Conservation (phyloP, 1,139 yeast genomes). For the Geotrichum australiense region DNA sequence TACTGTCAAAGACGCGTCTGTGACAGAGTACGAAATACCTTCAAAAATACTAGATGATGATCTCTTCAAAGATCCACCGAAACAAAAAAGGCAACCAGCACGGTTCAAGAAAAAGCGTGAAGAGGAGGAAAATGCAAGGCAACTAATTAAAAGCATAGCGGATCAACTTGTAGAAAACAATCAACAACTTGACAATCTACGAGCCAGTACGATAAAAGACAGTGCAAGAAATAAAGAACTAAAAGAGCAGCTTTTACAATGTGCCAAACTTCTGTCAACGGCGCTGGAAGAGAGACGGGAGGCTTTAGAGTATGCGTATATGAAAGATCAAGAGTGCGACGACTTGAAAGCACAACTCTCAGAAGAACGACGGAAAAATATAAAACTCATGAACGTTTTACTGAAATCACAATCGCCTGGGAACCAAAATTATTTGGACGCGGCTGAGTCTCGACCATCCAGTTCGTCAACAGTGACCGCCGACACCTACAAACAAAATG, state of each 20-base stretch:
- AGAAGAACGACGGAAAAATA: conserved; percentile 12
- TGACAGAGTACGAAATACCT: not conserved
- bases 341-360: conserved; percentile 7
- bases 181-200: conserved; percentile 9
- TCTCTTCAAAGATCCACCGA: not conserved
- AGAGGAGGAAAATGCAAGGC: conserved; percentile 5
- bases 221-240: conserved; percentile 7
- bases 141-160: conserved; percentile 5
- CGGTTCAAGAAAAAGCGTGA: too few relatives aligned
- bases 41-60: not conserved
- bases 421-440: too few relatives aligned
- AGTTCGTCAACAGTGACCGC: too few relatives aligned
- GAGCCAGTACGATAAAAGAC: conserved; percentile 5
- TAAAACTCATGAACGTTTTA: conserved; percentile 11
- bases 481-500: too few relatives aligned
- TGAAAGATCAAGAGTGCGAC: conserved; percentile 11
- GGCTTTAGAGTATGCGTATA: conserved; percentile 13
- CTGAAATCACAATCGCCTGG: conserved; percentile 1
- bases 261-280: conserved; percentile 7
- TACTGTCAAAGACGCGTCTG: not conserved
- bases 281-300: conserved; percentile 14
- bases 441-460: too few relatives aligned
- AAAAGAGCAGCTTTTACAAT: conserved; percentile 12
- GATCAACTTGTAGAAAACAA: conserved; percentile 12
- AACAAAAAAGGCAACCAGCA: not conserved